These are phyloP conservation scores for Jackrogersella minutella DNA, from an alignment of 495 filamentous ascomycete species.

Conservation along the genomic window DNA sequence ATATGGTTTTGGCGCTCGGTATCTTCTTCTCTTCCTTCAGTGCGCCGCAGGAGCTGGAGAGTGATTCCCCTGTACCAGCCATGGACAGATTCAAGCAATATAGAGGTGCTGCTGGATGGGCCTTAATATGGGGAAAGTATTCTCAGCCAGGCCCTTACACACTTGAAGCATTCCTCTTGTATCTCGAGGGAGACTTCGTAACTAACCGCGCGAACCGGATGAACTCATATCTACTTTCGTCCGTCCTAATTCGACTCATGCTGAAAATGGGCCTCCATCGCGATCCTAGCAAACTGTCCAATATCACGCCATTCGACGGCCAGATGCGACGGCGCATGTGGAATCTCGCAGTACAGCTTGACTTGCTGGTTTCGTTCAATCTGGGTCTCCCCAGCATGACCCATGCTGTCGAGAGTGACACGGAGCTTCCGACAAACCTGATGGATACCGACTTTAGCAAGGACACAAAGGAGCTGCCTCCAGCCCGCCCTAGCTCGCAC, in stretches of 20 bases:
- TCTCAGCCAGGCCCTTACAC: conserved; percentile 53
- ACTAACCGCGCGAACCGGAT: conserved; percentile 53
- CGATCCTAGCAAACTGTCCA: conserved; percentile 56
- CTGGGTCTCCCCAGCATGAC: conserved; percentile 62
- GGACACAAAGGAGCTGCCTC: conserved; percentile 52
- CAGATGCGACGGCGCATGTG: conserved; percentile 66
- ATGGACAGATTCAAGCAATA: conserved; percentile 51
- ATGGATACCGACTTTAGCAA: conserved; percentile 60
- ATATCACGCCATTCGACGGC: conserved; percentile 61
- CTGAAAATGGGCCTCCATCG: conserved; percentile 66
- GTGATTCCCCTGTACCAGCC: conserved; percentile 40
- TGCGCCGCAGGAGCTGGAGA: conserved; percentile 51
- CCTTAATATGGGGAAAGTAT: conserved; percentile 56
- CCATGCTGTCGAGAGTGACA: conserved; percentile 58
- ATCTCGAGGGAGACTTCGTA: conserved; percentile 56
- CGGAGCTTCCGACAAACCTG: conserved; percentile 54
- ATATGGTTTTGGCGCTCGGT: conserved; percentile 52
- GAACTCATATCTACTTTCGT: conserved; percentile 58
- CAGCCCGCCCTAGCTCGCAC: conserved; percentile 53
- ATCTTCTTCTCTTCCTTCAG: conserved; percentile 50
- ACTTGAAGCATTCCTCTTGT: conserved; percentile 60
- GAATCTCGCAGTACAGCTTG: conserved; percentile 59
- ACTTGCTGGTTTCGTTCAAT: conserved; percentile 60
- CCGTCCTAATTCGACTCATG: conserved; percentile 59
- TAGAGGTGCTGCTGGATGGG: conserved; percentile 49